Evolutionary conservation across 1,139 yeast genomes (phyloP), one percentile per base, ranked within the genome.

Genomic region (Geotrichum klebahnii): DNA sequence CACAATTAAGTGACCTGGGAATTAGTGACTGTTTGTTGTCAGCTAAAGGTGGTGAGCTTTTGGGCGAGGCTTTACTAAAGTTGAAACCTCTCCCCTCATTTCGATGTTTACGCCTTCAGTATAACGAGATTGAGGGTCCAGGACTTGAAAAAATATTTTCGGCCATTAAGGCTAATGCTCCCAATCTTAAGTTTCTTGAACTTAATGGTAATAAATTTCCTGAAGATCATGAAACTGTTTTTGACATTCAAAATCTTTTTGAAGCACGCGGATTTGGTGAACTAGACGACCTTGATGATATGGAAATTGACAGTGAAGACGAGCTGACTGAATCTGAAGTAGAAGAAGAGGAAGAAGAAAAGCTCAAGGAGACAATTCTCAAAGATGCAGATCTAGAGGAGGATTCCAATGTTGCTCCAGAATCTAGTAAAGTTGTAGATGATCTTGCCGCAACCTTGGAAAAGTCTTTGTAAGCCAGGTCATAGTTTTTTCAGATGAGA

Each of bases 201-300:
- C 77, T 92, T 57, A 92, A 92, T 62, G 99, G 99, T 64, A 92
- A 92, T 71, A 76, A 86, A 64, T 84, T 92, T 55, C 82, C 84
- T 43, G 96, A 88, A 61, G 97, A 89, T 59, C 76, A 81, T 33
- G 78, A 76, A 42, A 67, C 79, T 17, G 69, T 83, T 45, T 79
- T 76, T 41, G 70, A 72, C 46, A 77, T 92, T 55, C 71, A 69
- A 49, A 78, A 73, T 22, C 67, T 84, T 20, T 89, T 92, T 59
- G 88, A 81, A 55, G 78, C 76, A 39, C 79, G 89, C 64, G 94
- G 90, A 0, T 68, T 71, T 53, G 95, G 96, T 53, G 94, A 84
- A 65, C 69, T 92, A 28, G 97, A 89, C 62, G 97, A 89, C 60
- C 75, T 89, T 53, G 97, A 92, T 61, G 98, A 92, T 61, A 78